phyloP scores from a whole-genome alignment of 2,329 filamentous ascomycete genomes.

The Escovopsis sp. region DNA sequence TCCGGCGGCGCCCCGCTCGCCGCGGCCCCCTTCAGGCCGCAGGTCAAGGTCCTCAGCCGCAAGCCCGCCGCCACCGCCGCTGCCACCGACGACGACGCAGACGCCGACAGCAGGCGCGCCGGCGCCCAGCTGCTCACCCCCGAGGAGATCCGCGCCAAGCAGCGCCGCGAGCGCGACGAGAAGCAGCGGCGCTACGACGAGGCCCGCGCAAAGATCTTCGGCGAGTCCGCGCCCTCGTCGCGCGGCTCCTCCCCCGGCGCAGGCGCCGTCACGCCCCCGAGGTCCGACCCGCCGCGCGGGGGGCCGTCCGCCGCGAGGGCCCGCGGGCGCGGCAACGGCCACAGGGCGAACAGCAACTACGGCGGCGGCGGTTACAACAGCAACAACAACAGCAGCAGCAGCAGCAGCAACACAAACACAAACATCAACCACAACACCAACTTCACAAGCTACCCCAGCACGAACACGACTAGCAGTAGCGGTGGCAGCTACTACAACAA shows the following conservation, averaged over 20 bases:
- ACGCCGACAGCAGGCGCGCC: slow-evolving; percentile 49
- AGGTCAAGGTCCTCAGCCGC: slow-evolving; percentile 72
- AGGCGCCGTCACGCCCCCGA: slow-evolving; percentile 32
- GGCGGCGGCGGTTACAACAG: slow-evolving; percentile 11
- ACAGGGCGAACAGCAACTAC: slow-evolving; percentile 10
- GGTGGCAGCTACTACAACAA: slow-evolving; percentile 11
- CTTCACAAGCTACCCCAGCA: slow-evolving; percentile 10
- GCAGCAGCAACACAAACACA: not conserved
- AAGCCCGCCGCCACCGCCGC: slow-evolving; percentile 53
- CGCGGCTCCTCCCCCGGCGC: slow-evolving; percentile 43
- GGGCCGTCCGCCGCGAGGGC: slow-evolving; percentile 25
- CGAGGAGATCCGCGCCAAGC: slow-evolving; percentile 64
- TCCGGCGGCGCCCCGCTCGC: slow-evolving; percentile 39
- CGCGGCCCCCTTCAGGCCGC: slow-evolving; percentile 55
- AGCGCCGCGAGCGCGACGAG: slow-evolving; percentile 69
- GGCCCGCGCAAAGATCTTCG: slow-evolving; percentile 75
- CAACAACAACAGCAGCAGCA: slow-evolving; percentile 14
- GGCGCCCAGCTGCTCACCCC: slow-evolving; percentile 46
- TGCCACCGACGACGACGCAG: slow-evolving; percentile 29
- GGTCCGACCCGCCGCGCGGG: slow-evolving; percentile 10
- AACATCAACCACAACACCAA: not conserved
- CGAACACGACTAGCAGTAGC: slow-evolving; percentile 10
- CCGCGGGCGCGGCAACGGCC: slow-evolving; percentile 22
- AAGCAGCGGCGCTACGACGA: slow-evolving; percentile 86
- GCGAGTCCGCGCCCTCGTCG: slow-evolving; percentile 39